These are phyloP conservation scores for Nicotiana obtusifolia DNA, from an alignment of 257 asterid species.

Conservation along the genomic window DNA sequence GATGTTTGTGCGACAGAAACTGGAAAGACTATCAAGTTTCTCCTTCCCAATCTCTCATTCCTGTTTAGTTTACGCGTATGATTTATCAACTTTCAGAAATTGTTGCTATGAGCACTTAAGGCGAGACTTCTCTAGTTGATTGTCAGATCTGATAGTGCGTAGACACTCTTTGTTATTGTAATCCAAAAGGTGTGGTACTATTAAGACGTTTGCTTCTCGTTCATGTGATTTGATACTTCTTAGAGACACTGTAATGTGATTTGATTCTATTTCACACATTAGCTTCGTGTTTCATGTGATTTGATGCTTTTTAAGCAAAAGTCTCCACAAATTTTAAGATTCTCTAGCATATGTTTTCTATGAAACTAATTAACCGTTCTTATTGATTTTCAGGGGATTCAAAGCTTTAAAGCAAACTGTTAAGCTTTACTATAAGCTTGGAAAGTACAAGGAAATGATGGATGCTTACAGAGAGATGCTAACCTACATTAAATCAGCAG, in stretches of 20 bases:
- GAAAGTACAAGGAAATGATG: conserved; percentile 94
- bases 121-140: background rate
- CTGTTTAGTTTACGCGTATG: background rate
- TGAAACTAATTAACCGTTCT: conserved; percentile 1
- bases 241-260: background rate
- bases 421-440: conserved; percentile 84
- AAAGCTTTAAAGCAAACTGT: conserved; percentile 98
- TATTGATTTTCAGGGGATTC: conserved; percentile 71
- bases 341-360: background rate
- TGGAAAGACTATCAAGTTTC: background rate
- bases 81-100: background rate
- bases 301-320: background rate
- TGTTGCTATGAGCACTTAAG: background rate
- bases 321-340: background rate
- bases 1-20: background rate
- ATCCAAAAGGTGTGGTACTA: background rate
- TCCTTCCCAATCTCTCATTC: background rate
- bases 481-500: conserved; percentile 89
- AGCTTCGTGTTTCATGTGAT: background rate
- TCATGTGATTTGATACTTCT: background rate
- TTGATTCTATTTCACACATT: background rate
- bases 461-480: conserved; percentile 90
- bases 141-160: background rate
- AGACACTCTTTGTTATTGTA: background rate
- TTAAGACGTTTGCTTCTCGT: background rate